Evolutionary conservation across 2,329 filamentous ascomycete genomes (phyloP), one percentile per base, ranked within the genome.

Genomic region (Xylariaceae sp.): DNA sequence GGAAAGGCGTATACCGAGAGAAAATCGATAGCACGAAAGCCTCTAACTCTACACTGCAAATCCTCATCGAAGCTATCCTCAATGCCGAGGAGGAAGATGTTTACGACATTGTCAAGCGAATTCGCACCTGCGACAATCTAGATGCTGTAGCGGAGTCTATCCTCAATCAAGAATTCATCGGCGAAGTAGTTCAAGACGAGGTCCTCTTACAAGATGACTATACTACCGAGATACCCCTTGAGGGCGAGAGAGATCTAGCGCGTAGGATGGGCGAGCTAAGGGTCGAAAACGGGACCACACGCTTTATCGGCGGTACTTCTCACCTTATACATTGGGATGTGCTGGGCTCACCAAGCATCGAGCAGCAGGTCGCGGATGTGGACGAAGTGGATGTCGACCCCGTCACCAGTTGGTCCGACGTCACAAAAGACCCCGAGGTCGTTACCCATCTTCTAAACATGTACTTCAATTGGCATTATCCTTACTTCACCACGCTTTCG

Each of bases 401-500:
- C 3, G 81, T 95, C 51, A 87, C 86, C 17, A 93, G 89, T 51
- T 99, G 95, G 95, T 96, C 94, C 0, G 85, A 82, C 14, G 92
- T 96, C 41, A 96, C 92, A 1, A 81, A 86, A 47, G 92, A 97
- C 71, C 82, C 87, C 21, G 84, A 89, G 51, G 80, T 96, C 41
- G 87, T 97, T 65, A 84, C 87, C 14, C 94, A 97, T 73, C 84
- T 99, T 16, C 86, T 99, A 71, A 94, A 93, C 69, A 93, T 98
- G 91, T 99, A 99, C 76, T 98, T 98, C 76, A 92, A 88, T 67
- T 98, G 94, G 90, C 95, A 98, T 74, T 98, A 98, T 74, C 88
- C 92, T 16, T 98, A 95, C 75, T 99, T 98, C 73, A 94, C 92
- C 3, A 95, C 91, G 0, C 79, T 98, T 6, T 94, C 93, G 11